These are phyloP conservation scores for Cutaneotrichosporon cavernicola DNA, from an alignment of 1,284 basidiomycete species.

Conservation along the genomic window DNA sequence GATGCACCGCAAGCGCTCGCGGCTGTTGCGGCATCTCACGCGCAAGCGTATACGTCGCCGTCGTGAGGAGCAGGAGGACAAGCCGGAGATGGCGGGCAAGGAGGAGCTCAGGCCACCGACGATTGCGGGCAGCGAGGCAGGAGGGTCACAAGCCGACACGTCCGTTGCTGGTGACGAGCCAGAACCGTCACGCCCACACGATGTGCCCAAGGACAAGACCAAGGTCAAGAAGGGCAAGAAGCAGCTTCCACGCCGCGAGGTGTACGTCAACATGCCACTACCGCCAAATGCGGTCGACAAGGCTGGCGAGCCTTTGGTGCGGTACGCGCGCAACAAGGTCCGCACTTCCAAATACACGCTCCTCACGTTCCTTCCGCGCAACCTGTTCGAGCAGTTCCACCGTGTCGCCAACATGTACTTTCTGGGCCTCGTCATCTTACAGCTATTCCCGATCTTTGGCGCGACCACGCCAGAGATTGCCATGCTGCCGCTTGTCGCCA, in stretches of 20 bases:
- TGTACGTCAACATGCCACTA: slow-evolving; percentile 68
- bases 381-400: slow-evolving; percentile 85
- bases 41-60: slow-evolving; percentile 7
- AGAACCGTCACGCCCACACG: background rate
- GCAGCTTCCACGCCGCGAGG: slow-evolving; percentile 60
- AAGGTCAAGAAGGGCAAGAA: slow-evolving; percentile 16
- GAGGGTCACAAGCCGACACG: background rate
- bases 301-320: slow-evolving; percentile 71
- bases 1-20: slow-evolving; percentile 58
- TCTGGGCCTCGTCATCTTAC: slow-evolving; percentile 75
- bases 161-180: slow-evolving; percentile 5
- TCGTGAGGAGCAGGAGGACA: background rate
- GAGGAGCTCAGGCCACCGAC: slow-evolving; percentile 4
- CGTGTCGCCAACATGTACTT: slow-evolving; percentile 93
- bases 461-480: slow-evolving; percentile 79
- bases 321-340: slow-evolving; percentile 90
- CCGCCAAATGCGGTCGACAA: slow-evolving; percentile 28
- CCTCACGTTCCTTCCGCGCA: slow-evolving; percentile 90
- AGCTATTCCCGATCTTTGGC: slow-evolving; percentile 89
- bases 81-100: background rate
- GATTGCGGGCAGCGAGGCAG: slow-evolving; percentile 8
- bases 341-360: slow-evolving; percentile 91
- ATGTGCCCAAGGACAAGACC: slow-evolving; percentile 12
- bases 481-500: slow-evolving; percentile 83
- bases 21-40: slow-evolving; percentile 55